Conservation (phyloP, 1,284 basidiomycete genomes). For the Puccinia polysora region DNA sequence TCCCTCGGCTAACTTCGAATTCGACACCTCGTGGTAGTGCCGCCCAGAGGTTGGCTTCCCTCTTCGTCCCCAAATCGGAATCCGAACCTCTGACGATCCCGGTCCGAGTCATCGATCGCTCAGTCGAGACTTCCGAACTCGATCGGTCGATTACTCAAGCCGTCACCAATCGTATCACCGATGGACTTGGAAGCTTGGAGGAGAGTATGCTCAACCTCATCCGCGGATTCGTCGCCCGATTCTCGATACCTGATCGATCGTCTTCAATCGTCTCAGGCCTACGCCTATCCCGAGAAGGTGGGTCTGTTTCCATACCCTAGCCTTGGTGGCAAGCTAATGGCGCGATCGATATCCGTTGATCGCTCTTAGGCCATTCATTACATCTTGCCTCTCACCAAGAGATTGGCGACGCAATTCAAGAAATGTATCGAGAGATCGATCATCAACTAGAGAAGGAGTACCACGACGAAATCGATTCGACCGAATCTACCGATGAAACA, state of each 20-base stretch:
- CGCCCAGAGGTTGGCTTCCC: constrained; percentile 40
- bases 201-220: constrained; percentile 17
- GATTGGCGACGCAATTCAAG: constrained; percentile 20
- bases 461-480: background rate
- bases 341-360: background rate
- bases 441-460: constrained; percentile 20
- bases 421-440: constrained; percentile 24
- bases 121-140: constrained; percentile 3
- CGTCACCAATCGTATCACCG: constrained; percentile 19
- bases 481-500: background rate
- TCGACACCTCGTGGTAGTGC: background rate
- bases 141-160: constrained; percentile 24
- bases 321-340: too few relatives aligned
- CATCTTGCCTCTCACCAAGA: constrained; percentile 16
- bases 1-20: constrained; percentile 3
- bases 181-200: constrained; percentile 31
- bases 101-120: background rate
- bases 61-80: constrained; percentile 19
- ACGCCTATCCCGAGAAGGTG: background rate
- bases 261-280: background rate
- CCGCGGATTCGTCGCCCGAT: constrained; percentile 9
- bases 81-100: constrained; percentile 14
- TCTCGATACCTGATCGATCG: constrained; percentile 2
- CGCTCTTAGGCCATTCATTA: background rate
- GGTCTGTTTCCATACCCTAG: background rate